These are phyloP conservation scores for Metschnikowia proteae DNA, from an alignment of 805 yeast genomes.

Conservation along the genomic window DNA sequence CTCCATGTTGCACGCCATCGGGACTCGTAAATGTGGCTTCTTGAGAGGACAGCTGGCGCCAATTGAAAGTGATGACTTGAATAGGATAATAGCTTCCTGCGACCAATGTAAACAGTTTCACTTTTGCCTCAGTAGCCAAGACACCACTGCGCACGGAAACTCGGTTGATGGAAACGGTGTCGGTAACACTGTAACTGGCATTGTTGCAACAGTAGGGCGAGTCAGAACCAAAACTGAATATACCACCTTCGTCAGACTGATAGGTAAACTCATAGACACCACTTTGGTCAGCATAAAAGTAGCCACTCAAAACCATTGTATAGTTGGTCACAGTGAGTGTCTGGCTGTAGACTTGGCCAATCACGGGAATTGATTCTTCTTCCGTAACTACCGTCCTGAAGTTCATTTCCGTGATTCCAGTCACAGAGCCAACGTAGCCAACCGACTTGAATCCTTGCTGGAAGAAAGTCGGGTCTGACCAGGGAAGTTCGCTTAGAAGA, in stretches of 20 bases:
- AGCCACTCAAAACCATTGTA: not conserved
- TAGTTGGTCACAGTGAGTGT: not conserved
- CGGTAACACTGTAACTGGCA: constrained; percentile 11
- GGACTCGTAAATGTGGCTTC: not conserved
- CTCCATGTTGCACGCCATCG: not conserved
- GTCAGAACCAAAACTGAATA: not conserved
- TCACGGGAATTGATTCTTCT: not conserved
- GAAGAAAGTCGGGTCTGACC: constrained; percentile 2
- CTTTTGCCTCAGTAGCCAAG: constrained; percentile 4
- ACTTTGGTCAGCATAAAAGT: not conserved
- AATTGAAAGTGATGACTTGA: constrained; percentile 1
- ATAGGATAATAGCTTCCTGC: constrained; percentile 2
- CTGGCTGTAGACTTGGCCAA: not conserved
- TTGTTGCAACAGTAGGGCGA: constrained; percentile 11
- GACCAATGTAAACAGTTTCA: not conserved
- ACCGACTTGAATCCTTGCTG: not conserved
- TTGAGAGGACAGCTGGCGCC: constrained; percentile 11
- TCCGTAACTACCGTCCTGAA: not conserved
- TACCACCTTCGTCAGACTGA: not conserved
- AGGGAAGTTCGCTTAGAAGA: not conserved
- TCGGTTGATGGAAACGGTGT: constrained; percentile 7
- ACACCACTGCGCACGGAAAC: constrained; percentile 10
- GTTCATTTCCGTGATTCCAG: not conserved
- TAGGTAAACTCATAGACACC: not conserved
- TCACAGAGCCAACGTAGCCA: constrained; percentile 3